Conservation (phyloP, 352 stramenopile genomes). For the Globisporangium orthogonon region DNA sequence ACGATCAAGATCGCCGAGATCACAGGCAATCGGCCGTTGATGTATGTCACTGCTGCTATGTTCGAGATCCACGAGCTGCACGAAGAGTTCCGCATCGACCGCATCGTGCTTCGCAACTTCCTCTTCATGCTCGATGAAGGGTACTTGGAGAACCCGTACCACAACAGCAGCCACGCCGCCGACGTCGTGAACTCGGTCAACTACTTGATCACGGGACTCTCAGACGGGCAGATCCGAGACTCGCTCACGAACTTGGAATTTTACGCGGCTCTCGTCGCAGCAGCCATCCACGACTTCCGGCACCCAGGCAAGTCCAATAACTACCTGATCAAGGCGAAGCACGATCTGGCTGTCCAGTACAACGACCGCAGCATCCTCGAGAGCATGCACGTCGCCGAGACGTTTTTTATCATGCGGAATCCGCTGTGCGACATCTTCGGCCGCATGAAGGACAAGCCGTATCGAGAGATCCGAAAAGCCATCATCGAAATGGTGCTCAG, state of each 20-base stretch:
- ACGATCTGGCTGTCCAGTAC: conserved; percentile 79
- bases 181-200: conserved; percentile 84
- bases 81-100: conserved; percentile 69
- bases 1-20: conserved; percentile 63
- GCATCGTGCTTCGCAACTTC: conserved; percentile 70
- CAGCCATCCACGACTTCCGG: conserved; percentile 81
- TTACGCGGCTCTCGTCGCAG: conserved; percentile 69
- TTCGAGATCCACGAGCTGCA: conserved; percentile 80
- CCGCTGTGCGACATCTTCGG: conserved; percentile 76
- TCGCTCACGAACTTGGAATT: conserved; percentile 74
- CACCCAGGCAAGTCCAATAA: conserved; percentile 85
- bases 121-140: conserved; percentile 71
- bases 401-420: conserved; percentile 74
- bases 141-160: conserved; percentile 72
- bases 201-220: conserved; percentile 62
- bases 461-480: conserved; percentile 72
- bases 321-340: conserved; percentile 76
- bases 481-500: conserved; percentile 89
- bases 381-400: conserved; percentile 83
- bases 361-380: conserved; percentile 82
- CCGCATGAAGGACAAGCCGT: conserved; percentile 69
- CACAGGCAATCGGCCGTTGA: conserved; percentile 57
- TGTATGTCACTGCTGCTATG: conserved; percentile 74
- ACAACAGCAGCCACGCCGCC: conserved; percentile 72
- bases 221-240: conserved; percentile 66